These are phyloP conservation scores for Nosema muscidifuracis DNA, from an alignment of 371 early-diverging fungal species.

Conservation along the genomic window DNA sequence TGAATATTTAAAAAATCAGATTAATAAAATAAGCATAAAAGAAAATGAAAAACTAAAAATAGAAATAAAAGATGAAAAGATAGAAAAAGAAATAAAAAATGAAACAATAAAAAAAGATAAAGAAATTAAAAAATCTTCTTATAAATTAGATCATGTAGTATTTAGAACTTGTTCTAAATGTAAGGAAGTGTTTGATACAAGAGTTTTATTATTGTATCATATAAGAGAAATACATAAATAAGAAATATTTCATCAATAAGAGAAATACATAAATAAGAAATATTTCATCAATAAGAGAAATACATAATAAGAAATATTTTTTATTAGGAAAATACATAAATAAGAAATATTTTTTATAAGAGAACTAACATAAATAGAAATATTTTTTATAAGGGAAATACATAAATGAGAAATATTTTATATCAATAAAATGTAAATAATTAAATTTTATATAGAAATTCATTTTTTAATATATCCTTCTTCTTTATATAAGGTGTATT, in stretches of 20 bases:
- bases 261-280: background rate
- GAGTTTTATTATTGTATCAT: constrained; percentile 11
- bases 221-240: constrained; percentile 11
- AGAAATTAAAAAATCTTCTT: background rate
- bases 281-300: too few relatives aligned
- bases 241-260: background rate
- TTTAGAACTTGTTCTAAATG: constrained; percentile 33
- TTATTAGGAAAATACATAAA: too few relatives aligned
- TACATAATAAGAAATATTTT: too few relatives aligned
- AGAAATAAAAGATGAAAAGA: background rate
- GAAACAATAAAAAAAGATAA: background rate
- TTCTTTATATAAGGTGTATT: background rate
- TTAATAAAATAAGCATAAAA: background rate
- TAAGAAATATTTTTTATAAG: too few relatives aligned
- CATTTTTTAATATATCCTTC: too few relatives aligned
- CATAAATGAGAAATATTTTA: too few relatives aligned
- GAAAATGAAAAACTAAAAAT: background rate
- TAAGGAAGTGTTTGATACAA: constrained; percentile 4
- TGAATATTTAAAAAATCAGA: constrained; percentile 8
- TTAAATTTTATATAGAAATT: too few relatives aligned
- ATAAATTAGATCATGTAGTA: constrained; percentile 8
- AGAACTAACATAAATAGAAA: too few relatives aligned
- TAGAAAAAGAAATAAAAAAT: background rate
- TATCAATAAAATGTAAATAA: too few relatives aligned
- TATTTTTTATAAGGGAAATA: too few relatives aligned